Percentiles rank a stretch among this genome's conserved stretches.
These are phyloP conservation scores for Dictyostelium purpureum DNA, from an alignment of 78 protist genomes.

Conservation along the genomic window DNA sequence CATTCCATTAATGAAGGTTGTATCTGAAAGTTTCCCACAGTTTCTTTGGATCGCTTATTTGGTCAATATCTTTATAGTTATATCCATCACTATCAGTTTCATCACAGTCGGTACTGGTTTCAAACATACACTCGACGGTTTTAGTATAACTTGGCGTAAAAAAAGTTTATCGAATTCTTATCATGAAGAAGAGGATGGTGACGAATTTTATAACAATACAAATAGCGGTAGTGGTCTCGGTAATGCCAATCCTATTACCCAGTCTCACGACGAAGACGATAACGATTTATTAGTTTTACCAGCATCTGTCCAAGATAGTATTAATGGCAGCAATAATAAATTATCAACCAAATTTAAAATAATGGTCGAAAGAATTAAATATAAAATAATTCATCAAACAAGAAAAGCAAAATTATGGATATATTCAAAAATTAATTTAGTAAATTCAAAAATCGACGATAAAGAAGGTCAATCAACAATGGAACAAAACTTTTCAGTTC, in stretches of 20 bases:
- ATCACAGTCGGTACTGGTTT: conserved; percentile 69
- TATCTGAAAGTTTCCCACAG: conserved; percentile 31
- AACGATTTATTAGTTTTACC: background rate
- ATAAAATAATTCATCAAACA: background rate
- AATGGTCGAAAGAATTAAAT: background rate
- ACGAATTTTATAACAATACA: background rate
- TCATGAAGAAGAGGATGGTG: background rate
- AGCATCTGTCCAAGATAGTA: background rate
- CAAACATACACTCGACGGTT: conserved; percentile 69
- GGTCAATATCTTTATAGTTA: conserved; percentile 17
- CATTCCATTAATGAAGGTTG: conserved; percentile 44
- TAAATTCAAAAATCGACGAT: background rate
- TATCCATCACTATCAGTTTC: conserved; percentile 64
- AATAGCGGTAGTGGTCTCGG: background rate
- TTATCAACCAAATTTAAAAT: background rate
- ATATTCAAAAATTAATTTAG: background rate
- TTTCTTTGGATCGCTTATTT: conserved; percentile 38
- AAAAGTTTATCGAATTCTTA: conserved; percentile 20
- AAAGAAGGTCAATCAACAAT: conserved; percentile 23
- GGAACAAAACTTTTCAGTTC: background rate
- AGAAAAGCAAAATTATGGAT: background rate
- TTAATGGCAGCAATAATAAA: background rate
- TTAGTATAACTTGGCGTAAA: conserved; percentile 27
- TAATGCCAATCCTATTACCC: background rate
- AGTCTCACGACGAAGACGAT: background rate